Evolutionary conservation across 345 rosid genomes (phyloP), one percentile per base, ranked within the genome.

Genomic region (Pistacia atlantica): DNA sequence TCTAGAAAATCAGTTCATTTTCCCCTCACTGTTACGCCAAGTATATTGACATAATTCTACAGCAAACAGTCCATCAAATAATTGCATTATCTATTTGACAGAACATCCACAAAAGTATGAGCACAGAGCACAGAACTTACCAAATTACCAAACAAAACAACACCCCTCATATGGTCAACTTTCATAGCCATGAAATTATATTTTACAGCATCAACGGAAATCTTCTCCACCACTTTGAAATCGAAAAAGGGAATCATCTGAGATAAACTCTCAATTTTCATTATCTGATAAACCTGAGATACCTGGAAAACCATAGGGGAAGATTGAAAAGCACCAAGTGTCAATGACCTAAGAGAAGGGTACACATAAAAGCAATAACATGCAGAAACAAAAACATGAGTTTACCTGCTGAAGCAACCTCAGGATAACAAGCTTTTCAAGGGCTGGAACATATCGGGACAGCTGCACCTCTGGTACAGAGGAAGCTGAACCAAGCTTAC

Each of bases 181-280:
- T 97, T 92, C 94, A 94, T 85, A 42, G 98, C 88, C 73, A 91
- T 82, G 75, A 94, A 94, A 65, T 83, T 86, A 79, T 94, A 84
- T 74, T 92, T 92, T 71, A 89, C 97, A 38, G 99, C 98, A 80
- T 97, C 98, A 51, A 94, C 98, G 14, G 94, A 92, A 72, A 97
- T 87, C 88, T 90, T 97, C 86, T 97, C 98, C 59, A 97, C 94
- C 61, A 78, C 86, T 79, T 92, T 82, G 80, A 97, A 89, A 59
- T 89, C 87, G 38, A 90, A 92, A 83, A 97, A 97, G 11, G 98
- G 99, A n/a, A 92, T 86, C 92, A 91, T 87, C 85, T 87, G 84
- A 62, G 96, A 91, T 61, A 97, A 75, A 76, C 87, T 86, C 87
- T 85, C 92, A 56, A 97, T 90, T 82, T 81, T 92, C 87, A 97